Evolutionary conservation across 2,329 filamentous ascomycete genomes (phyloP), one percentile per base, ranked within the genome.

Genomic region (Arachnopeziza araneosa): DNA sequence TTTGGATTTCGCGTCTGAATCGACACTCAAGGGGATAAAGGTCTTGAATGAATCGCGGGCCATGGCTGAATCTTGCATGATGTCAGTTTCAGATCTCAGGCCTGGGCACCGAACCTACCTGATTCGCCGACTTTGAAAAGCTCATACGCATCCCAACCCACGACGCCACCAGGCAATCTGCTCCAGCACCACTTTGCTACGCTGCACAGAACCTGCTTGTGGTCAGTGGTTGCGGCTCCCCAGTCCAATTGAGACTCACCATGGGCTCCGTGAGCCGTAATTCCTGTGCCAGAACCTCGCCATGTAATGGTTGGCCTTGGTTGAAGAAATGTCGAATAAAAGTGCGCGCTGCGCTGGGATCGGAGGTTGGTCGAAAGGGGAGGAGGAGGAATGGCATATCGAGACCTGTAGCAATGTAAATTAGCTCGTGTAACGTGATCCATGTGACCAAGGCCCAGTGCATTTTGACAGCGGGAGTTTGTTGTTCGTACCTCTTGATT

Each of bases 151-250:
- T 97, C 92, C 95, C 95, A 98, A 60, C 91, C 92, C 44, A 99
- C 93, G 17, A 99, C 87, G 70, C 95, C 95, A 61, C 92, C 91
- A 50, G 89, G 85, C 55, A 99, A 79, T 76, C 95, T 86, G 73
- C 91, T 93, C 95, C 95, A 99, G 75, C 93, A 98, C 95, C 95
- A 99, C 79, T 98, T 99, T 66, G 95, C 81, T 50, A 97, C 92
- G 69, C 93, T 95, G 65, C 92, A 93, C 57, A 99, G 83, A 59
- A 96, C 92, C 91, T 96, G 64, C 30, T 49, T 32, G 22, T 54
- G 55, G 56, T 75, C 69, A 75, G 60, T 60, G 24, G 24, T 44
- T 26, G 60, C 55, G 59, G 14, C 66, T 59, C 51, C 48, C 48
- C 2, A 54, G 54, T 54, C 57, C 53, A 24, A 60, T 54, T 58